These are phyloP conservation scores for Coffea humblotiana DNA, from an alignment of 305 asterid species.

Conservation along the genomic window DNA sequence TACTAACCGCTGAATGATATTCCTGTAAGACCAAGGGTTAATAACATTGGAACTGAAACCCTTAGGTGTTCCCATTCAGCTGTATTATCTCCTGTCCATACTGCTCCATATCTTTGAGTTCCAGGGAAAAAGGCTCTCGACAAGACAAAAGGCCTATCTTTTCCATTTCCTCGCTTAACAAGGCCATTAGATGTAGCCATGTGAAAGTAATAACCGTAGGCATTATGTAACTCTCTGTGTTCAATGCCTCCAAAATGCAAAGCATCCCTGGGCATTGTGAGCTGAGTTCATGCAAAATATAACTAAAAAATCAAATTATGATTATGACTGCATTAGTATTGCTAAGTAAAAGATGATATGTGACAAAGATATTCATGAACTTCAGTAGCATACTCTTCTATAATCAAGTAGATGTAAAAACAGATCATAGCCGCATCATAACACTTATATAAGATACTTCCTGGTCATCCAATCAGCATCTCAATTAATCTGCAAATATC, in stretches of 20 bases:
- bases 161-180: conserved; percentile 74
- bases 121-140: conserved; percentile 96
- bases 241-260: conserved; percentile 75
- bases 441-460: background rate
- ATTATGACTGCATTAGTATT: background rate
- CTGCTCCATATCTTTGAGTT: conserved; percentile 90
- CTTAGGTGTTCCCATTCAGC: conserved; percentile 98
- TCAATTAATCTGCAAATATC: background rate
- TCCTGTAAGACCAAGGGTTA: conserved; percentile 92
- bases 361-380: background rate
- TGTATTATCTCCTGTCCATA: conserved; percentile 96
- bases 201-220: conserved; percentile 95
- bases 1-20: conserved; percentile 80
- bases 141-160: conserved; percentile 92
- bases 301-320: background rate
- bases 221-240: conserved; percentile 95
- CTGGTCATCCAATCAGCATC: background rate
- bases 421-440: background rate
- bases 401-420: background rate
- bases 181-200: conserved; percentile 97
- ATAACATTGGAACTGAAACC: conserved; percentile 90
- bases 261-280: conserved; percentile 94
- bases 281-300: conserved; percentile 41
- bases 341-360: background rate
- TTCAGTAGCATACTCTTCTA: background rate